Base-by-base conservation (phyloP, 2,329 filamentous ascomycete species). In the Lojkania enalia region DNA sequence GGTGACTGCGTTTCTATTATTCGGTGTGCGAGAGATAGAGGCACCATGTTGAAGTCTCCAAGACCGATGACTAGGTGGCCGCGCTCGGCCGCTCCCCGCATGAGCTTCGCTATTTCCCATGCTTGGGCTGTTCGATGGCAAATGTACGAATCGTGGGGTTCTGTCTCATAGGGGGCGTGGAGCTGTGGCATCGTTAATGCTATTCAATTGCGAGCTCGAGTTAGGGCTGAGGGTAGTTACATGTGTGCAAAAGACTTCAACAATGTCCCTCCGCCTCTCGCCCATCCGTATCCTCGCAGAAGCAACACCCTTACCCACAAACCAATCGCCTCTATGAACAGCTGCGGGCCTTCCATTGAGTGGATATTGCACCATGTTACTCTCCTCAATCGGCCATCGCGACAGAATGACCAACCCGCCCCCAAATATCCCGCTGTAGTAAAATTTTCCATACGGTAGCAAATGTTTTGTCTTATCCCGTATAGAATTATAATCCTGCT, bases 11-110 rank as follows among this genome's bases (percentile, higher is more conserved):
- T 82, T 45, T 86, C 88, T 56, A 99, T 85, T 53, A 97, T 78
- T 42, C 84, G 82, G 72, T 97, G 89, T 21, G 88, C 86, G 50
- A 96, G 82, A 19, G 89, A 95, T 30, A 86, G 72, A 0, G 94
- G 94, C n/a, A 90, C 76, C 87, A 96, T 95, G 73, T 97, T 97
- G 75, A 97, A 96, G 74, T 97, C 94, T 19, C 94, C 94, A 42
- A 96, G 75, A 4, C 85, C 91, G 32, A 97, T 75, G 39, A 91
- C 90, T 20, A 97, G 77, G 66, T 92, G 88, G 5, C 90, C 90
- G 12, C 86, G 78, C 56, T 90, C 87, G 1, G 85, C 81, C 33
- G 92, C 91, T 46, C 82, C 87, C 37, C 88, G 84, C 74, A 96
- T 86, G 33, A 96, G 78, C 69, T 95, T 96, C 41, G 91, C 82